Evolutionary conservation across 495 filamentous ascomycete genomes (phyloP).

Genomic region (Daldinia childiae): DNA sequence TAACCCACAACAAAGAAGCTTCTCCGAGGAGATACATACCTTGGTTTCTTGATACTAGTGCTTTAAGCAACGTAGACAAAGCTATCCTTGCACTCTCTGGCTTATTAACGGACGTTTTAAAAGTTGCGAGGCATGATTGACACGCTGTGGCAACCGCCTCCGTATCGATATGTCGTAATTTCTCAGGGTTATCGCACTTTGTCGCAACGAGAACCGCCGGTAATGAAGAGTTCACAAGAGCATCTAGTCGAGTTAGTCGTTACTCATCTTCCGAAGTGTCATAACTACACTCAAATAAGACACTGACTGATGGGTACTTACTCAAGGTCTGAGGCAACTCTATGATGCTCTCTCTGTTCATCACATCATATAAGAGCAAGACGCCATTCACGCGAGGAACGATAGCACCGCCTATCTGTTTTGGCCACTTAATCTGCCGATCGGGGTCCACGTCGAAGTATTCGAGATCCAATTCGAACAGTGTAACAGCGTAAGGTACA

Average conservation of each 20-base stretch:
- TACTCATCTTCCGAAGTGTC: slow-evolving; percentile 26
- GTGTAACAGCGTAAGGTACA: slow-evolving; percentile 76
- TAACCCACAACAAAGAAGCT: neutral
- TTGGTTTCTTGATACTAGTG: slow-evolving; percentile 69
- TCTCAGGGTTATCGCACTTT: slow-evolving; percentile 79
- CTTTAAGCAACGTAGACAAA: slow-evolving; percentile 76
- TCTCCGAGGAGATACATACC: slow-evolving; percentile 62
- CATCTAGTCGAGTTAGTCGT: slow-evolving; percentile 62
- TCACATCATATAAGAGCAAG: slow-evolving; percentile 86
- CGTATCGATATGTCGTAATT: slow-evolving; percentile 67
- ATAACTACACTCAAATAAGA: slow-evolving; percentile 5
- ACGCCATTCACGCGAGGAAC: slow-evolving; percentile 83
- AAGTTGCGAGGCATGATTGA: slow-evolving; percentile 71
- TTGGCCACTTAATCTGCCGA: slow-evolving; percentile 81
- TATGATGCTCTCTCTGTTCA: slow-evolving; percentile 72
- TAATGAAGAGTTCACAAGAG: slow-evolving; percentile 69
- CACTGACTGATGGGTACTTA: slow-evolving; percentile 57
- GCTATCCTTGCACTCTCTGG: slow-evolving; percentile 81
- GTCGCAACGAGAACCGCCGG: slow-evolving; percentile 82
- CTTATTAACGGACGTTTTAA: slow-evolving; percentile 73
- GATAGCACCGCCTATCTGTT: slow-evolving; percentile 69
- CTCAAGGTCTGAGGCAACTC: slow-evolving; percentile 74
- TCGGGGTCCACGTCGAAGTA: slow-evolving; percentile 73
- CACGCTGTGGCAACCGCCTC: slow-evolving; percentile 66
- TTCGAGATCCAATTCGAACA: slow-evolving; percentile 79